Evolutionary conservation across 176 grass and related monocot species (phyloP).

Genomic region (Zea mays): DNA sequence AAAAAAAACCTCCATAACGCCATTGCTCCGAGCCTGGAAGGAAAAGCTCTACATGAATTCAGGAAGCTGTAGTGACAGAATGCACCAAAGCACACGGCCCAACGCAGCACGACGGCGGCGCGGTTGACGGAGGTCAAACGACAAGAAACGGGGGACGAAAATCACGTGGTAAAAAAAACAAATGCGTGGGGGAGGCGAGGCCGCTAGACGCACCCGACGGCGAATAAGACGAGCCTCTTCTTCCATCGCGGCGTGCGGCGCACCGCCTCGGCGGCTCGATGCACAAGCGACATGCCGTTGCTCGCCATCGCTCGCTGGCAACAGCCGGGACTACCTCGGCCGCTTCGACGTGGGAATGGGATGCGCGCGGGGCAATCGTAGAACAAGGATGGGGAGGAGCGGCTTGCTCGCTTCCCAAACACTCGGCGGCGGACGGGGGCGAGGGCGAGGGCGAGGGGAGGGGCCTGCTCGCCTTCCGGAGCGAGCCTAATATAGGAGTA

Average conservation of each 20-base stretch:
- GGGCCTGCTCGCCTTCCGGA: slow-evolving; percentile 22
- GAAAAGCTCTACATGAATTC: slow-evolving; percentile 6
- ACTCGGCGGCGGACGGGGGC: slow-evolving; percentile 42
- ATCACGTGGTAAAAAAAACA: neutral
- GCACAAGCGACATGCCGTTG: slow-evolving; percentile 29
- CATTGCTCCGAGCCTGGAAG: neutral
- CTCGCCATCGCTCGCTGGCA: slow-evolving; percentile 16
- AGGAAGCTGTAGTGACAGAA: neutral
- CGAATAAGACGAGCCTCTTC: slow-evolving; percentile 55
- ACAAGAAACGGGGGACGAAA: neutral
- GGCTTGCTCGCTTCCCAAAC: slow-evolving; percentile 44
- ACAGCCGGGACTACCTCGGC: neutral
- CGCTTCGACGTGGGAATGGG: neutral
- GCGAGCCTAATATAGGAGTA: slow-evolving; percentile 38
- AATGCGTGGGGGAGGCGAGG: neutral
- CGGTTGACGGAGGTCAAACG: slow-evolving; percentile 10
- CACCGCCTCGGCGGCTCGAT: slow-evolving; percentile 32
- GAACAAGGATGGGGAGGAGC: slow-evolving; percentile 13
- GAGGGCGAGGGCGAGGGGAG: neutral
- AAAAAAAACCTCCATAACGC: neutral
- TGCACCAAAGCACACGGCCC: neutral
- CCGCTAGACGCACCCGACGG: slow-evolving; percentile 49
- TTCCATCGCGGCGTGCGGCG: slow-evolving; percentile 47
- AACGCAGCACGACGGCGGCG: neutral
- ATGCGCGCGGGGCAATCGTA: neutral